Percentiles rank a stretch among this genome's conserved stretches.
Conservation (phyloP, 768 basidiomycete species). For the Gyrodon lividus region DNA sequence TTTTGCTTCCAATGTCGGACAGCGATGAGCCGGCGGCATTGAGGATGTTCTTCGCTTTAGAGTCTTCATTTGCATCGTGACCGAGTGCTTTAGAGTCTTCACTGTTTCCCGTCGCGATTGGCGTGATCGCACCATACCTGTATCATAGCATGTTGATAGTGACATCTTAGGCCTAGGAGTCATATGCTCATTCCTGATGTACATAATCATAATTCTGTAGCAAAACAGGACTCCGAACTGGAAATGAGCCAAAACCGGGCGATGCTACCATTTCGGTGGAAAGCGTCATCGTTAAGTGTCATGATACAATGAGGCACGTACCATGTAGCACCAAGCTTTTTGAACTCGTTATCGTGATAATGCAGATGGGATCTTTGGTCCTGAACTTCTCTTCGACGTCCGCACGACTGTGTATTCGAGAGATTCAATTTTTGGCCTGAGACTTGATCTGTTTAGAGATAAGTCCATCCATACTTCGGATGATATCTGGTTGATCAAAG, state of each 20-base stretch:
- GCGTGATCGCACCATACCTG: conserved; percentile 29
- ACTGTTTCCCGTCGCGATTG: conserved; percentile 9
- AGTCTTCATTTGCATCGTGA: not conserved
- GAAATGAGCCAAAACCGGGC: not conserved
- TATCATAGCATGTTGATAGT: conserved; percentile 25
- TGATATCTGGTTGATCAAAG: not conserved
- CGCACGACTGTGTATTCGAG: not conserved
- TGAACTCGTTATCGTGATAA: conserved; percentile 8
- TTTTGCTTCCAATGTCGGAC: conserved; percentile 69
- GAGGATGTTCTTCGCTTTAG: conserved; percentile 6
- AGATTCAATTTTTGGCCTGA: not conserved
- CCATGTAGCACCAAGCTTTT: not conserved
- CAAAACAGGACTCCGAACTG: not conserved
- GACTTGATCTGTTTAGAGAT: not conserved
- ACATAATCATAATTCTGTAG: no score
- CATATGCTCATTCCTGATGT: conserved; percentile 6
- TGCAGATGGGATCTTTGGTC: not conserved
- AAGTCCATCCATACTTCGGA: not conserved
- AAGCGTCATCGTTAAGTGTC: not conserved
- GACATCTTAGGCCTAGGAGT: conserved; percentile 11
- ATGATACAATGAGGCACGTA: conserved; percentile 7
- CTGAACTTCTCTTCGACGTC: not conserved
- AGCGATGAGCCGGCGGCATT: conserved; percentile 41
- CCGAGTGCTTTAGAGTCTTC: not conserved
- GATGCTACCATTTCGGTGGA: not conserved